Evolutionary conservation across 139 green algal species (phyloP).

Genomic region (Coelastrella sp.): DNA sequence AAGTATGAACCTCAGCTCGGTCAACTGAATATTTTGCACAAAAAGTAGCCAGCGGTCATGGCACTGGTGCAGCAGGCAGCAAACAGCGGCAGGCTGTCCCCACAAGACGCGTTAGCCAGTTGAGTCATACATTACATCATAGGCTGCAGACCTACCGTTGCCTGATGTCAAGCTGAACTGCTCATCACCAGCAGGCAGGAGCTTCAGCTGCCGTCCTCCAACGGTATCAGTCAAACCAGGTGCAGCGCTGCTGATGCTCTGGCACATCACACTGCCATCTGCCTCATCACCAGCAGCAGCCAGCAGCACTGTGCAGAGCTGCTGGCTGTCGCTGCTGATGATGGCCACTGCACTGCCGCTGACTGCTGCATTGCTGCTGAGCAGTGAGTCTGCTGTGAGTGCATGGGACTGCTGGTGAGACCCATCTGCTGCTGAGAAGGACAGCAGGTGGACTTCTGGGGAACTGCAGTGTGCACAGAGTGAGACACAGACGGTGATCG

Average conservation of each 20-base stretch:
- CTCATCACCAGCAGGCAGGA: neutral
- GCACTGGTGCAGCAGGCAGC: no score
- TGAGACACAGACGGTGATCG: no score
- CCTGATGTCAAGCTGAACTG: neutral
- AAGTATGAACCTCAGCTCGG: no score
- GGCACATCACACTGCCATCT: neutral
- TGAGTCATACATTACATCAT: no score
- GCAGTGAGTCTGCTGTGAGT: neutral
- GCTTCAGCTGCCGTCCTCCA: neutral
- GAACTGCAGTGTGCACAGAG: neutral
- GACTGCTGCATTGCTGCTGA: constrained; percentile 4
- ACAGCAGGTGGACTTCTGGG: constrained; percentile 9
- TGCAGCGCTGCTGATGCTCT: neutral
- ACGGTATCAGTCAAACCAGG: neutral
- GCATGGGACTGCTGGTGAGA: neutral
- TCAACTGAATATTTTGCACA: no score
- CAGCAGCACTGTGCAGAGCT: constrained; percentile 27
- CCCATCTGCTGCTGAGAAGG: constrained; percentile 18
- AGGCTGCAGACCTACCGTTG: neutral
- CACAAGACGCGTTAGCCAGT: no score
- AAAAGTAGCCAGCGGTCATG: no score
- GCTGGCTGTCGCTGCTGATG: neutral
- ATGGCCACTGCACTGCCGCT: neutral
- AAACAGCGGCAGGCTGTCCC: no score
- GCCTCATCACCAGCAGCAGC: neutral